Conservation (phyloP, 2,329 filamentous ascomycete genomes). For the Westerdykella aurantiaca region DNA sequence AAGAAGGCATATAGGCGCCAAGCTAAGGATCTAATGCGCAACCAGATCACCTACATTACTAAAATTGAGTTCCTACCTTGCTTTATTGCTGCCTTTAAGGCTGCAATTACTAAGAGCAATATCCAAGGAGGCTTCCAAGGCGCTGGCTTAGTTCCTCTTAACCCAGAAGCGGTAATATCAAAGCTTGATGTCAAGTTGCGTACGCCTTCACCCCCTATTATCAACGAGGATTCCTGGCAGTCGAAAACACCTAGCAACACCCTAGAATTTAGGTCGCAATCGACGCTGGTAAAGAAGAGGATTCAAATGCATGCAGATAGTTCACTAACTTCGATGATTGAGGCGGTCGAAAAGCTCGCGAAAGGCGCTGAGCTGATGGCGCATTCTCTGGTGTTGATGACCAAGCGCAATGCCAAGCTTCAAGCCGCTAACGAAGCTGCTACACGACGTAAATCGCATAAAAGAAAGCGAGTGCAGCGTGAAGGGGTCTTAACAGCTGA, state of each 20-base stretch:
- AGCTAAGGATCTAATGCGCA: too few relatives aligned
- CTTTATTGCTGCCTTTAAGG: too few relatives aligned
- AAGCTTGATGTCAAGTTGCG: too few relatives aligned
- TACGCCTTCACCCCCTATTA: too few relatives aligned
- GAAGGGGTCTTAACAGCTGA: neutral
- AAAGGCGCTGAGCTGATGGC: slow-evolving; percentile 1
- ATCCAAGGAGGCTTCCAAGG: too few relatives aligned
- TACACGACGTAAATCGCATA: neutral
- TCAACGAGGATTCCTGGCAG: neutral
- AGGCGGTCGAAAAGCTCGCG: neutral
- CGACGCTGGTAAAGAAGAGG: neutral
- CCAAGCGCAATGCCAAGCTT: neutral
- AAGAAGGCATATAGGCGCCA: too few relatives aligned
- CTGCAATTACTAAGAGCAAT: too few relatives aligned
- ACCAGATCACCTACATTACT: too few relatives aligned
- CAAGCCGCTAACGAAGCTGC: slow-evolving; percentile 1
- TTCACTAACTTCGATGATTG: slow-evolving; percentile 1
- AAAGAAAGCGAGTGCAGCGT: neutral
- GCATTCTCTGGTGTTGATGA: neutral
- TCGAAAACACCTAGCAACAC: neutral
- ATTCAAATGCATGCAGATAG: slow-evolving; percentile 1
- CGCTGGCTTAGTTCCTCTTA: too few relatives aligned
- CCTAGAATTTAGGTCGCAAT: neutral
- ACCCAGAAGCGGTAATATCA: too few relatives aligned
- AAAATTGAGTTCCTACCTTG: too few relatives aligned